A percentile compares a stretch with the other conserved stretches of the same genome.
Conservation (phyloP, 805 yeast species). For the Metschnikowia kofuensis region DNA sequence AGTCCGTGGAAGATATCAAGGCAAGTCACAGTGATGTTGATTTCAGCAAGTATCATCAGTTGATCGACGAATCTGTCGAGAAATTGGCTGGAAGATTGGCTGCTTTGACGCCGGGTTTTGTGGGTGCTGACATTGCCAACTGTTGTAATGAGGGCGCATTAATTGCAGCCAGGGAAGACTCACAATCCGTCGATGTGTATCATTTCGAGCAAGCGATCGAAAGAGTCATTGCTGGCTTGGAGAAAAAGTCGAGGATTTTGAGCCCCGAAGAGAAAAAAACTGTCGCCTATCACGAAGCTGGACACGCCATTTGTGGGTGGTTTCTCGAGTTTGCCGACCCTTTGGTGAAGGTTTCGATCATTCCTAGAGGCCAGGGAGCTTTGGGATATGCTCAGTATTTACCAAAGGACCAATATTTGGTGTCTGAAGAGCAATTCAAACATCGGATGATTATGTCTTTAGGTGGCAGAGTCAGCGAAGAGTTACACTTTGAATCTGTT, state of each 20-base stretch:
- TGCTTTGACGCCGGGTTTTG: slow-evolving; percentile 95
- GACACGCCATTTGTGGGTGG: slow-evolving; percentile 99
- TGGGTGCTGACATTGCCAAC: slow-evolving; percentile 98
- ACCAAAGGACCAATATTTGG: slow-evolving; percentile 86
- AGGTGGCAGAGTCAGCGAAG: slow-evolving; percentile 97
- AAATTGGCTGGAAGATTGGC: slow-evolving; percentile 82
- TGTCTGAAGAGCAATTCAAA: slow-evolving; percentile 70
- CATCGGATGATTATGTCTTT: slow-evolving; percentile 96
- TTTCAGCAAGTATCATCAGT: slow-evolving; percentile 37
- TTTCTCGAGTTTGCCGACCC: slow-evolving; percentile 89
- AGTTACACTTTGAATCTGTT: slow-evolving; percentile 84
- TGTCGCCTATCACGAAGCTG: slow-evolving; percentile 98
- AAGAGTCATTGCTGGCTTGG: slow-evolving; percentile 94
- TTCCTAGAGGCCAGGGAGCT: slow-evolving; percentile 96
- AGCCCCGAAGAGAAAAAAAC: slow-evolving; percentile 82
- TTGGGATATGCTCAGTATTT: slow-evolving; percentile 96
- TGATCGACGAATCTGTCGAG: slow-evolving; percentile 26
- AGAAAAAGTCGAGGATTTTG: slow-evolving; percentile 80
- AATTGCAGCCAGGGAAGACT: slow-evolving; percentile 86
- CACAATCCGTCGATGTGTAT: slow-evolving; percentile 60
- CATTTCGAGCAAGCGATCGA: slow-evolving; percentile 97
- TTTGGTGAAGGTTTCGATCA: slow-evolving; percentile 88
- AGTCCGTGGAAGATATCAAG: slow-evolving; percentile 34
- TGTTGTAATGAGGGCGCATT: slow-evolving; percentile 96
- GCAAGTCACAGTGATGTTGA: slow-evolving; percentile 36